Conservation (phyloP, 805 yeast genomes). For the Saturnispora zaruensis region DNA sequence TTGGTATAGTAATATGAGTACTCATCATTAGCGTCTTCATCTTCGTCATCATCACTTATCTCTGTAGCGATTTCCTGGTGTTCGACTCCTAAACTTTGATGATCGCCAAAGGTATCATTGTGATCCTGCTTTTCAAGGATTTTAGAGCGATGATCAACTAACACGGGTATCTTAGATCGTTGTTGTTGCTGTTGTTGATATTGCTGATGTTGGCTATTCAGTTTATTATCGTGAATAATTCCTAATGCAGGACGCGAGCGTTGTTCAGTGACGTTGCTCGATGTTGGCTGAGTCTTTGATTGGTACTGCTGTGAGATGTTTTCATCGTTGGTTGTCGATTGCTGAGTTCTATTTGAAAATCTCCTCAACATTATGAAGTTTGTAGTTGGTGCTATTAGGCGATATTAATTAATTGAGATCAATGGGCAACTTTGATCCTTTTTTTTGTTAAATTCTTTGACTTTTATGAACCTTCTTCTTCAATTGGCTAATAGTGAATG, state of each 20-base stretch:
- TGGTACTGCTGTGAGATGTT: constrained; percentile 13
- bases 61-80: not conserved
- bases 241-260: constrained; percentile 24
- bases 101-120: not conserved
- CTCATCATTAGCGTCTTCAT: constrained; percentile 11
- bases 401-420: not conserved
- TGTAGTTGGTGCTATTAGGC: not conserved
- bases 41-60: constrained; percentile 4
- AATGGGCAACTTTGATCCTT: not conserved
- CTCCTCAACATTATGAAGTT: constrained; percentile 14
- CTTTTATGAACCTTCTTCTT: not conserved
- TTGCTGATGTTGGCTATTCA: constrained; percentile 16
- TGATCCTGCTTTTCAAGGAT: not conserved
- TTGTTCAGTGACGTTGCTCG: not conserved
- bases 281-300: not conserved
- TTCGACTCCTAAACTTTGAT: not conserved
- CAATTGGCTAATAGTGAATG: not conserved
- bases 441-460: not conserved
- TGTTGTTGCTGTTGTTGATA: constrained; percentile 7
- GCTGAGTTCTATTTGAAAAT: constrained; percentile 15
- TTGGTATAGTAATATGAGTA: constrained; percentile 23
- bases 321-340: constrained; percentile 18
- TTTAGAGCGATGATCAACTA: constrained; percentile 10
- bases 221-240: constrained; percentile 21
- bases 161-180: constrained; percentile 15